Evolutionary conservation across 208 protist genomes (phyloP).

Genomic region (Phytomonas serpens): DNA sequence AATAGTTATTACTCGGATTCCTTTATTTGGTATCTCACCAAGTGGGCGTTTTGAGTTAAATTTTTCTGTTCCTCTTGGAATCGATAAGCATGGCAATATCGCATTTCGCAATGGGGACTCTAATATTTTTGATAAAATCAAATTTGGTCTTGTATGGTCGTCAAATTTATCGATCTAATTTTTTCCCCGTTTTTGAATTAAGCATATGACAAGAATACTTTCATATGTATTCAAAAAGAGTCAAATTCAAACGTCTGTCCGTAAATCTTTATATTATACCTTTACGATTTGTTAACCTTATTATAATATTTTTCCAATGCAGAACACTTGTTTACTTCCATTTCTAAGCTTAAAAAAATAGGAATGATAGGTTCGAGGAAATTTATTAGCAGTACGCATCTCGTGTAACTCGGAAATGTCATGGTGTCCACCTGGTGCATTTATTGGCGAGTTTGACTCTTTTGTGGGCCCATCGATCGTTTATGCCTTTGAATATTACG

Average conservation of each 20-base stretch:
- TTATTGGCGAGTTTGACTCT: slow-evolving; percentile 78
- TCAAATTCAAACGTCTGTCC: neutral
- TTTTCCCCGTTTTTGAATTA: neutral
- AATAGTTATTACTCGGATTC: slow-evolving; percentile 76
- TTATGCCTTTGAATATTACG: slow-evolving; percentile 65
- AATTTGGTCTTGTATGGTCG: slow-evolving; percentile 81
- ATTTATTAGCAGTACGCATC: slow-evolving; percentile 9
- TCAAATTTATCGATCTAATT: slow-evolving; percentile 57
- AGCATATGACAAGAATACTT: neutral
- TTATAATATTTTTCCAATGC: neutral
- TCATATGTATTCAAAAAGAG: neutral
- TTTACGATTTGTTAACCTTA: neutral
- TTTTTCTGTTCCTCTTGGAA: slow-evolving; percentile 52
- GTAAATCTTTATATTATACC: slow-evolving; percentile 6
- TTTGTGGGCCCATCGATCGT: slow-evolving; percentile 52
- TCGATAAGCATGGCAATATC: slow-evolving; percentile 49
- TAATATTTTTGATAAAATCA: slow-evolving; percentile 61
- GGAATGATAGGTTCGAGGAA: neutral
- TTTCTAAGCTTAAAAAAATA: neutral
- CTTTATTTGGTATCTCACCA: slow-evolving; percentile 59
- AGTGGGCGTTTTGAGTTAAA: slow-evolving; percentile 82
- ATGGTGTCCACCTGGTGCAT: slow-evolving; percentile 38
- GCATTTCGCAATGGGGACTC: slow-evolving; percentile 40
- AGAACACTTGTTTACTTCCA: neutral
- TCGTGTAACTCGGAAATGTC: slow-evolving; percentile 7